Evolutionary conservation across 345 rosid species (phyloP), one percentile per base, ranked within the genome.

Genomic region (Hibiscus syriacus): DNA sequence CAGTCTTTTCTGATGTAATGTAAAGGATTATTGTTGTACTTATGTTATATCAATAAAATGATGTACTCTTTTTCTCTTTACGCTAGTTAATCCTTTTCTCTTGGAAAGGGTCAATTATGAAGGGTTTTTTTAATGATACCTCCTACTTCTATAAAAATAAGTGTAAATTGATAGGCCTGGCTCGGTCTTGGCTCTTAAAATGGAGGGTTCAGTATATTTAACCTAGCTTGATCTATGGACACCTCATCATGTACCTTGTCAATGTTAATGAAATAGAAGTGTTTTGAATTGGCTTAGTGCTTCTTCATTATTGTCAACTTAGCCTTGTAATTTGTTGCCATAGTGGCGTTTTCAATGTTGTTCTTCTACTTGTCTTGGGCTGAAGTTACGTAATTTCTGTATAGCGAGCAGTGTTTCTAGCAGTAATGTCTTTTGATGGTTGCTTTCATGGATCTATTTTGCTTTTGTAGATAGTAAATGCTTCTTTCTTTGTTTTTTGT

Each of bases 401-500:
- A 25, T 12, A 16, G 13, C 12, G 19, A 36, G 19, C 12, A 3
- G 30, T 67, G 48, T 6, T 54, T 53, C 54, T 34, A 25, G 39
- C 36, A 29, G 23, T 70, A 27, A n/a, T 69, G 32, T 58, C 9
- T 55, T 14, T 22, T 27, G 10, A 43, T 32, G 25, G 11, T 1
- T 34, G 30, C 55, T 76, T 66, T 76, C 32, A 57, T 17, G 23
- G 53, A 39, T 68, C 22, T 50, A 49, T 55, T 75, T 2, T 3
- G 9, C 38, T 66, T 52, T 30, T 10, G 9, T 10, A 13, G n/a
- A 19, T 58, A 36, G 5, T 34, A n/a, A 55, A 8, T 14, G 57
- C 55, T 67, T 76, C 27, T 73, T 55, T 46, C 49, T 17, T 48
- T 73, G 14, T 38, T 70, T 70, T 49, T 17, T 64, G 66, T 77